Evolutionary conservation across 1,284 basidiomycete genomes (phyloP).

Genomic region (Neonothopanus nambi): DNA sequence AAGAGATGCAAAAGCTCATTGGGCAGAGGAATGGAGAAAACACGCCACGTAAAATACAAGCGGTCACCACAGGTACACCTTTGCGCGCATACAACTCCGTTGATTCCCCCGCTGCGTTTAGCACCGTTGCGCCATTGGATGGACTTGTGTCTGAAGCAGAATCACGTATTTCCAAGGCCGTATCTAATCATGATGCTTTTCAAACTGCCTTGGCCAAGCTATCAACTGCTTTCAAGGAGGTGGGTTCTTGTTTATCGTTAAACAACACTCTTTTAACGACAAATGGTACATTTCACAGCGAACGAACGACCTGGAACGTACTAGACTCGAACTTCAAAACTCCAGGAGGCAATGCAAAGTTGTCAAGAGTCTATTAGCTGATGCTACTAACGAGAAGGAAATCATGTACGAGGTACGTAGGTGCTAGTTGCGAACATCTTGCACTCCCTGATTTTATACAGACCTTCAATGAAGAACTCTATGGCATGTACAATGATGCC

Average conservation of each 20-base stretch:
- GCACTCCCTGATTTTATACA: conserved; percentile 29
- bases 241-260: conserved; percentile 28
- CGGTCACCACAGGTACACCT: conserved; percentile 30
- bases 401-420: conserved; percentile 82
- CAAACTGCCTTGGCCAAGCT: conserved; percentile 49
- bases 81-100: conserved; percentile 13
- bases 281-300: conserved; percentile 40
- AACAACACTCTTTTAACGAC: background rate
- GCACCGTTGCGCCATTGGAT: conserved; percentile 40
- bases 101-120: conserved; percentile 11
- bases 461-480: conserved; percentile 92
- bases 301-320: conserved; percentile 56
- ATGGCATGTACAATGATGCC: conserved; percentile 82
- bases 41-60: conserved; percentile 39
- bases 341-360: conserved; percentile 74
- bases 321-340: conserved; percentile 66
- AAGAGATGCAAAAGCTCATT: conserved; percentile 77
- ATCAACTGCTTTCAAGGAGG: conserved; percentile 57
- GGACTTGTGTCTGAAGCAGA: conserved; percentile 61
- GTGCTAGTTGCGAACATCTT: background rate
- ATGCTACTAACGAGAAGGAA: conserved; percentile 83
- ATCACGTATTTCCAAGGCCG: conserved; percentile 48
- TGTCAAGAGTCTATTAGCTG: conserved; percentile 71
- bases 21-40: conserved; percentile 54
- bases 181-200: conserved; percentile 53